Base-by-base conservation (phyloP, 2,329 filamentous ascomycete species). In the Fusarium mundagurra region DNA sequence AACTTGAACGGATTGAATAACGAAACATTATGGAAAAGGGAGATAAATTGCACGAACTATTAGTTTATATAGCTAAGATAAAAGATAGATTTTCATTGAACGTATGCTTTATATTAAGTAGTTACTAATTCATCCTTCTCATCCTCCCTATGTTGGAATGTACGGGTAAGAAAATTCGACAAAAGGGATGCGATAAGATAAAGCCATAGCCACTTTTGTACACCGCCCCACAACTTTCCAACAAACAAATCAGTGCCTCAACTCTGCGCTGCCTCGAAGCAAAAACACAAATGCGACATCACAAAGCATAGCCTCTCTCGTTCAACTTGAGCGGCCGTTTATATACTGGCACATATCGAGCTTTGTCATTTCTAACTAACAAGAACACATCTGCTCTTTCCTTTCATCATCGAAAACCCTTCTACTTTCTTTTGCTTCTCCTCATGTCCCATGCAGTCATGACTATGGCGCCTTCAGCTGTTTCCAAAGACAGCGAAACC, bases 361-460 rank as follows among this genome's bases (percentile, higher is more conserved):
- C 3, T 14, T 6, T 20, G 17, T 34, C 6, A 11, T 4, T 10
- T 34, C 12, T 20, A 4, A 5, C 20, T 4, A 3, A 8, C 4
- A 3, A 4, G 3, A 18, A 8, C 4, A 2, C 13, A 27, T 11
- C 12, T 27, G 6, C 1, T 8, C 9, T 36, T 3, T 8, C 9
- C 3, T 6, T 8, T 14, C 10, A 27, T 16, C 13, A 6, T 34
- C 8, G 13, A 20, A 11, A 53, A 34, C 8, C 17, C 27, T 53
- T 20, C n/a, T 1, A 4, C 31, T 36, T 11, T 36, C 48, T 16
- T 3, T 6, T 2, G 12, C 9, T 51, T 24, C 31, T 24, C n/a
- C n/a, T 51, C 48, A 14, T 16, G 16, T 5, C 16, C 20, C 4
- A 36, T 20, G 18, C 17, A 8, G n/a, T 16, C n/a, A 20, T 27